These are phyloP conservation scores for Trichosanthes cucumerina DNA, from an alignment of 306 rosid species.

Conservation along the genomic window DNA sequence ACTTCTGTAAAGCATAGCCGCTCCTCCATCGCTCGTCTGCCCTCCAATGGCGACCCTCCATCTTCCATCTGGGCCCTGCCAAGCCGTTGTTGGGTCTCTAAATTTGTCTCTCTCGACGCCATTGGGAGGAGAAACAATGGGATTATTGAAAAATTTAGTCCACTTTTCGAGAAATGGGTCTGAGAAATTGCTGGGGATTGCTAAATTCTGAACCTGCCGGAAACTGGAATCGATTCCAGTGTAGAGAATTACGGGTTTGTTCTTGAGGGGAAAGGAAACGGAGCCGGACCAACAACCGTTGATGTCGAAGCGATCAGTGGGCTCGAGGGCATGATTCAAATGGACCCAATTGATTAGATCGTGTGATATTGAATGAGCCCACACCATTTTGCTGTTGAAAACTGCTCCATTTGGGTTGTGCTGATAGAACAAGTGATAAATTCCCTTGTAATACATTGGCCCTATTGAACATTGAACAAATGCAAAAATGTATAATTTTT, in stretches of 20 bases:
- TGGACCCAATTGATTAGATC: constrained; percentile 79
- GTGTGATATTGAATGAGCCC: constrained; percentile 76
- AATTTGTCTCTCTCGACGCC: constrained; percentile 36
- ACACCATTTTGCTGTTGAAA: constrained; percentile 58
- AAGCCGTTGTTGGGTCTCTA: constrained; percentile 81
- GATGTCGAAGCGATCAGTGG: constrained; percentile 44
- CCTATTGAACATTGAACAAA: constrained; percentile 34
- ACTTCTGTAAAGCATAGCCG: constrained; percentile 48
- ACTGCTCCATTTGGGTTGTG: constrained; percentile 61
- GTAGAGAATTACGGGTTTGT: constrained; percentile 55
- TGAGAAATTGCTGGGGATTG: constrained; percentile 49
- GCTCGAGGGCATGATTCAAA: constrained; percentile 49
- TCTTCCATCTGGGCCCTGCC: constrained; percentile 58
- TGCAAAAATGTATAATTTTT: neutral
- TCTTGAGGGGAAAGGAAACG: constrained; percentile 41
- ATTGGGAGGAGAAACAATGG: constrained; percentile 46
- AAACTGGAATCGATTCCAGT: constrained; percentile 59
- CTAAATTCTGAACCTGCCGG: constrained; percentile 65
- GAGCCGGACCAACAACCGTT: constrained; percentile 91
- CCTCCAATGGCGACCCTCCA: constrained; percentile 63
- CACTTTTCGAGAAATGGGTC: constrained; percentile 71
- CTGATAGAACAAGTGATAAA: constrained; percentile 73
- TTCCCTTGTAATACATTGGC: constrained; percentile 49
- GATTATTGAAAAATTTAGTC: constrained; percentile 44
- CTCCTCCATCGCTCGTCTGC: constrained; percentile 26